Conservation (phyloP, 2,329 filamentous ascomycete genomes). For the Byssochlamys sp. region DNA sequence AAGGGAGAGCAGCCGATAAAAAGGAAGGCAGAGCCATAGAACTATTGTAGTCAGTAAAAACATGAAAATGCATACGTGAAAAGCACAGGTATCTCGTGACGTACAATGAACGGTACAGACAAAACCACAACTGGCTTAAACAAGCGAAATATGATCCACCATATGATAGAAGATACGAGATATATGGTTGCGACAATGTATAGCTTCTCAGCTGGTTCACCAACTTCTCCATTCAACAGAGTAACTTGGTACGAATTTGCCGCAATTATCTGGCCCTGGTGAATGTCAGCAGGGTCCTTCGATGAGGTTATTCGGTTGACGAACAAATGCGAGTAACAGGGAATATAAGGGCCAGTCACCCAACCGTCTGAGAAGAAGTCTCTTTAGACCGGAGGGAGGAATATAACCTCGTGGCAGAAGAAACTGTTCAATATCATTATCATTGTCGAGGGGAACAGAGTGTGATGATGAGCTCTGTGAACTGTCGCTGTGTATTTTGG, state of each 20-base stretch:
- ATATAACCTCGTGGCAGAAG: constrained; percentile 42
- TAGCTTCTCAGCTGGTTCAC: constrained; percentile 44
- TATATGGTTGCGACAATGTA: constrained; percentile 50
- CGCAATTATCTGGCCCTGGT: constrained; percentile 44
- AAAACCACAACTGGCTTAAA: constrained; percentile 45
- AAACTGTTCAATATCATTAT: constrained; percentile 37
- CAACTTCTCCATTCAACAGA: constrained; percentile 49
- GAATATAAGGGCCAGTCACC: constrained; percentile 53
- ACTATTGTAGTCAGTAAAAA: constrained; percentile 10
- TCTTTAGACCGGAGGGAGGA: constrained; percentile 43
- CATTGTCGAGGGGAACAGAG: constrained; percentile 12
- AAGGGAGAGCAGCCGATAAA: constrained; percentile 41
- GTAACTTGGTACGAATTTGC: constrained; percentile 56
- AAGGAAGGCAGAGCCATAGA: constrained; percentile 34
- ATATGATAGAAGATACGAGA: constrained; percentile 43
- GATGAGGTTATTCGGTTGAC: neutral
- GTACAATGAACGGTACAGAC: constrained; percentile 43
- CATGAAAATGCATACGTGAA: neutral
- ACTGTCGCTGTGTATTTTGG: constrained; percentile 1
- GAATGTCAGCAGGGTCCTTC: neutral
- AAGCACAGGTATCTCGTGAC: neutral
- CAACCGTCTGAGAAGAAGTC: constrained; percentile 40
- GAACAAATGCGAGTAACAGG: constrained; percentile 44
- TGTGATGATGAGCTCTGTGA: neutral
- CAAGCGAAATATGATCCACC: constrained; percentile 50